A percentile compares a stretch with the other conserved stretches of the same genome.
Evolutionary conservation across 306 rosid species (phyloP).

Genomic region (Nissolia schottii): DNA sequence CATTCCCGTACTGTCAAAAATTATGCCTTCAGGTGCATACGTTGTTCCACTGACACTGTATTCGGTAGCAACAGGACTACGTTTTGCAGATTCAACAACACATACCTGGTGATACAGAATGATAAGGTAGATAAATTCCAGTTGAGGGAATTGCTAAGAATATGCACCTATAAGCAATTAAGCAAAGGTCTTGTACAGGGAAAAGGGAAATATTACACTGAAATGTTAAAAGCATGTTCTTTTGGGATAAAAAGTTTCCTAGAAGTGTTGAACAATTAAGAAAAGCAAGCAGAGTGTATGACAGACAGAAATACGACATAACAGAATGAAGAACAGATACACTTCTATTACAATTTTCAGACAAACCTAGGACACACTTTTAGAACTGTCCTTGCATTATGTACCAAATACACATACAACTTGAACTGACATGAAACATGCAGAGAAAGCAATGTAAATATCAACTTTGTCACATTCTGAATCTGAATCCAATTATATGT

Average conservation of each 20-base stretch:
- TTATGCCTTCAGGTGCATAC: slow-evolving; percentile 82
- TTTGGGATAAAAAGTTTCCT: no score
- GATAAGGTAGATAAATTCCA: slow-evolving; percentile 3
- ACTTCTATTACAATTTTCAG: neutral
- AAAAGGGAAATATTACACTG: neutral
- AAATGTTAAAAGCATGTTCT: neutral
- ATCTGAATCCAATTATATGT: neutral
- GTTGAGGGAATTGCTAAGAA: neutral
- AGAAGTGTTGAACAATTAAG: no score
- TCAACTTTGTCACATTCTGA: slow-evolving; percentile 17
- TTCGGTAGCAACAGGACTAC: slow-evolving; percentile 60
- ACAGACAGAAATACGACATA: neutral
- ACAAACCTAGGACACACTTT: neutral
- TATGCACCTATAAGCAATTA: slow-evolving; percentile 1
- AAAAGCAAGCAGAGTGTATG: slow-evolving; percentile 11
- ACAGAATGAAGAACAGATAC: neutral
- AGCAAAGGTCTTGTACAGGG: neutral
- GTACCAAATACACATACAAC: neutral
- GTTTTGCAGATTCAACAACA: slow-evolving; percentile 72
- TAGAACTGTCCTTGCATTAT: neutral
- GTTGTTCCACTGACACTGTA: slow-evolving; percentile 88
- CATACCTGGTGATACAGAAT: slow-evolving; percentile 56
- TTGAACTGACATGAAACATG: neutral
- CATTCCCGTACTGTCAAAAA: slow-evolving; percentile 56
- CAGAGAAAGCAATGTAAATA: neutral